Conservation (phyloP, 2,329 filamentous ascomycete genomes). For the Emmonsiellopsis sp. region DNA sequence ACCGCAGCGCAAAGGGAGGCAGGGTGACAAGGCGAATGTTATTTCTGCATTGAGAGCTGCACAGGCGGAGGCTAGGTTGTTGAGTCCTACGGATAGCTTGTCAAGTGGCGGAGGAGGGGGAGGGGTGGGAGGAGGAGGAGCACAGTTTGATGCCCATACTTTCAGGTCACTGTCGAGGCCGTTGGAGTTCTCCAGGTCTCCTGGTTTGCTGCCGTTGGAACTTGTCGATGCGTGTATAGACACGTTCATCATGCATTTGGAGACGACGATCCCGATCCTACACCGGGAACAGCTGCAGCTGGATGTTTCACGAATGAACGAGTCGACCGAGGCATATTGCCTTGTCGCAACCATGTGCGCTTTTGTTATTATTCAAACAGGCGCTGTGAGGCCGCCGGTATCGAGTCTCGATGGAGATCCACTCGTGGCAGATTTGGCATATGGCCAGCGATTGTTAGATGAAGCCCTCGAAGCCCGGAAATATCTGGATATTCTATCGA, state of each 20-base stretch:
- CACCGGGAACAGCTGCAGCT: conserved; percentile 13
- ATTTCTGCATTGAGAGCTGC: conserved; percentile 12
- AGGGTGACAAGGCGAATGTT: conserved; percentile 15
- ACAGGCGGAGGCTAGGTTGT: background rate
- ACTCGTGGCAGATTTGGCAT: conserved; percentile 2
- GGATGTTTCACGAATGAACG: conserved; percentile 14
- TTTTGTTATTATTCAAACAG: conserved; percentile 22
- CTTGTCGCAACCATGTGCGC: conserved; percentile 29
- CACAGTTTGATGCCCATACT: background rate
- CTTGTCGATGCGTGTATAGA: conserved; percentile 12
- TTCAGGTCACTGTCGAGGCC: background rate
- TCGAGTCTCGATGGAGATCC: background rate
- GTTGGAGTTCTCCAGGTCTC: background rate
- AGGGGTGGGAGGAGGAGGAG: background rate
- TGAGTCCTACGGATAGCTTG: background rate
- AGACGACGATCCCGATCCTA: conserved; percentile 22
- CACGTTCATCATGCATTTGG: conserved; percentile 16
- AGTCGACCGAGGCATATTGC: conserved; percentile 18
- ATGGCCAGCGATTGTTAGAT: conserved; percentile 15
- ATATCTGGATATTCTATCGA: conserved; percentile 14
- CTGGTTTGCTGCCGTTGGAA: conserved; percentile 5
- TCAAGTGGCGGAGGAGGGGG: background rate
- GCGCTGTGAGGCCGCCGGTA: conserved; percentile 6
- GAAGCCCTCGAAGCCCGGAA: conserved; percentile 17
- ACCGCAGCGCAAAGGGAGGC: conserved; percentile 15